Evolutionary conservation across 1,284 basidiomycete genomes (phyloP).

Genomic region (Trichosporon sp.): DNA sequence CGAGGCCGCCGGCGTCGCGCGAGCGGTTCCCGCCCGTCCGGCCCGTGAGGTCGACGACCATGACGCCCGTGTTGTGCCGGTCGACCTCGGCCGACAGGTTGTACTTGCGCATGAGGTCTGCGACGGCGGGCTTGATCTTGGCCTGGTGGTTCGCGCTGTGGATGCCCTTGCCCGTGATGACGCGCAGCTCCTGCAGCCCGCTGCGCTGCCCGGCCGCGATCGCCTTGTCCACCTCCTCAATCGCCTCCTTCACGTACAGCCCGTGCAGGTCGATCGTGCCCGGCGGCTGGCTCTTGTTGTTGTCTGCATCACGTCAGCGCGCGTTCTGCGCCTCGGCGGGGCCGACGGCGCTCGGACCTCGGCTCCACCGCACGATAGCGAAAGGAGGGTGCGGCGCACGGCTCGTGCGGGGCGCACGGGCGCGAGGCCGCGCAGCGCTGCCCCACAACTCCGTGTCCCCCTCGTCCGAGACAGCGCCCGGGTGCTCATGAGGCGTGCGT

Average conservation of each 20-base stretch:
- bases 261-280: conserved; percentile 86
- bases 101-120: conserved; percentile 79
- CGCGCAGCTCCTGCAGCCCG: conserved; percentile 65
- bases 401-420: neutral
- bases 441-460: neutral
- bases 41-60: conserved; percentile 70
- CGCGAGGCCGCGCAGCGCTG: neutral
- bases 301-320: conserved; percentile 56
- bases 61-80: conserved; percentile 75
- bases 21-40: conserved; percentile 52
- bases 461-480: neutral
- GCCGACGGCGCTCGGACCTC: neutral
- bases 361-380: neutral
- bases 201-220: conserved; percentile 63
- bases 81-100: conserved; percentile 72
- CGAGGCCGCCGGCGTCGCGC: conserved; percentile 48
- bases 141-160: conserved; percentile 75
- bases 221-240: conserved; percentile 63
- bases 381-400: neutral
- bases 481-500: neutral
- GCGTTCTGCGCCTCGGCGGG: neutral
- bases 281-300: conserved; percentile 68
- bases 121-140: conserved; percentile 91
- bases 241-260: conserved; percentile 89
- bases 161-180: conserved; percentile 88